A percentile compares a stretch with the other conserved stretches of the same genome.
Evolutionary conservation across 768 basidiomycete genomes (phyloP).

Genomic region (Astraeus odoratus): DNA sequence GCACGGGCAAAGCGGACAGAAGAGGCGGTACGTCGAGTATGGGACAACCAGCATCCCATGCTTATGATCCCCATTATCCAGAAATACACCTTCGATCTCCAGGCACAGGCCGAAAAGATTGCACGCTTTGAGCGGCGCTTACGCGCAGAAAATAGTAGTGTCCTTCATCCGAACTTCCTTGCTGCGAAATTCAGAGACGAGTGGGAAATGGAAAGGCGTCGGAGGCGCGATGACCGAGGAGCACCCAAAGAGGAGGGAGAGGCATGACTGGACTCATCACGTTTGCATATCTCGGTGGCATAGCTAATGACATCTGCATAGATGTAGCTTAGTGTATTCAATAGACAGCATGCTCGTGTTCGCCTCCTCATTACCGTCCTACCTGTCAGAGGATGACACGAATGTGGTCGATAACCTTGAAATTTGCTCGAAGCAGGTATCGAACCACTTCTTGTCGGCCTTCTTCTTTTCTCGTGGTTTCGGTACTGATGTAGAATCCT

Average conservation of each 20-base stretch:
- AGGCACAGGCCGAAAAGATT: slow-evolving; percentile 56
- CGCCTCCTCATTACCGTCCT: neutral
- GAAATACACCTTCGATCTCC: slow-evolving; percentile 48
- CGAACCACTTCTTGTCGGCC: slow-evolving; percentile 53
- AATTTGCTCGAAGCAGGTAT: slow-evolving; percentile 58
- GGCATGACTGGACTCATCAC: slow-evolving; percentile 18
- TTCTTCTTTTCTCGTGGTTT: slow-evolving; percentile 18
- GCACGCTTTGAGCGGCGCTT: slow-evolving; percentile 55
- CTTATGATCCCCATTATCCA: slow-evolving; percentile 21
- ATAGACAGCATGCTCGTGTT: no score
- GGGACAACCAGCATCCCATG: neutral
- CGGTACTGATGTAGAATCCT: neutral
- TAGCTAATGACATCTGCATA: neutral
- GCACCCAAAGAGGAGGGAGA: slow-evolving; percentile 25
- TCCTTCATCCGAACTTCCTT: slow-evolving; percentile 54
- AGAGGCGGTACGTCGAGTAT: slow-evolving; percentile 43
- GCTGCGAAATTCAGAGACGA: slow-evolving; percentile 52
- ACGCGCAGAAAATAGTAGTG: slow-evolving; percentile 41
- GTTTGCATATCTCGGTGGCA: no score
- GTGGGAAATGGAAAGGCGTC: slow-evolving; percentile 37
- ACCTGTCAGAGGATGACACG: neutral
- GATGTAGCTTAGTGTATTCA: slow-evolving; percentile 13
- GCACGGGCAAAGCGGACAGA: slow-evolving; percentile 48
- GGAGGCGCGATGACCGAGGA: slow-evolving; percentile 20
- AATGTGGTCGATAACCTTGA: slow-evolving; percentile 28